Evolutionary conservation across 257 asterid genomes (phyloP), one percentile per base, ranked within the genome.

Genomic region (Solanum neorickii): DNA sequence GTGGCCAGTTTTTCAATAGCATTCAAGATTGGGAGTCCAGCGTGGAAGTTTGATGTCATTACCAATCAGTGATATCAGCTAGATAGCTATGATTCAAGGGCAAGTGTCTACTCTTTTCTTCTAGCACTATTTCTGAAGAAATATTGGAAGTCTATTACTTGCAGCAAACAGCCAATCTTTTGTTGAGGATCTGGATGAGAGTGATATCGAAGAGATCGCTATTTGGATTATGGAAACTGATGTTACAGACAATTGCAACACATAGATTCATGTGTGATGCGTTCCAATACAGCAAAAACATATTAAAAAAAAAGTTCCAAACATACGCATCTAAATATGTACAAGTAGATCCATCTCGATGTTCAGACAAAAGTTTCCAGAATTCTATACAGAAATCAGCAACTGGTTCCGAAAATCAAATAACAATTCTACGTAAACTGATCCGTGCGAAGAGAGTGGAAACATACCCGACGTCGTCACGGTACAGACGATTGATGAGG

Each of bases 401-500:
- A 35, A 73, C 66, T 56, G 9, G 72, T 82, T 35, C 60, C 27
- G 15, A 52, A 69, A 69, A 82, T 15, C 35, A 76, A 12, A 10
- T 73, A 47, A 23, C 59, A 76, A 11, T n/a, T 25, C 72, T 27
- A 25, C 6, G 42, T 15, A 41, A 3, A 59, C 39, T 7, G 42
- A 76, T n/a, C 27, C 59, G 13, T 23, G 59, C 27, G 83, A 31
- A 27, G 10, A 62, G 21, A 47, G 29, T 29, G 41, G 42, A 62
- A 11, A 86, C 89, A 86, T 68, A 97, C 99, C 99, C 98, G 91
- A 97, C 99, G 86, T 97, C 99, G 82, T 97, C 99, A 29, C 99
- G 99, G 76, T 97, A 97, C 83, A 97, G 98, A 89, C 99, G 99
- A 91, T 97, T 97, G 91, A 97, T 97, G 92, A 97, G 98, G 88